phyloP scores from a whole-genome alignment of 768 basidiomycete genomes.

The Pleurotus tuber-regium region DNA sequence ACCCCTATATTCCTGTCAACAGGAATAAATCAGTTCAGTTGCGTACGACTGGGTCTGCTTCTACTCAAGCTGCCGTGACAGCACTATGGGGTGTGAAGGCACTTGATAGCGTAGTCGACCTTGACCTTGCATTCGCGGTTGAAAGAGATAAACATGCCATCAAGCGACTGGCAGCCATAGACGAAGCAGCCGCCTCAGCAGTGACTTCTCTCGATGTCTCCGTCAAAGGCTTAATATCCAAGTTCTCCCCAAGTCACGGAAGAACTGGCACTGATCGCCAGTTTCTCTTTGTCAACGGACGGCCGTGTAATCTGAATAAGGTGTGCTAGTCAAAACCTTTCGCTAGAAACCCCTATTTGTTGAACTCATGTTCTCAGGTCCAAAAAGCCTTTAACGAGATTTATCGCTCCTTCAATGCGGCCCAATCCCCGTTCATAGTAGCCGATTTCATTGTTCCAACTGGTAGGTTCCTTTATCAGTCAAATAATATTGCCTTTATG shows the following conservation, averaged over 20 bases:
- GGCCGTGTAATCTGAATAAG: constrained; percentile 81
- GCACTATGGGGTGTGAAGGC: constrained; percentile 86
- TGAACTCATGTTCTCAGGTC: constrained; percentile 41
- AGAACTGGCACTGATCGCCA: constrained; percentile 82
- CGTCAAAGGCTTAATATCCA: constrained; percentile 81
- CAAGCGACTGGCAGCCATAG: constrained; percentile 27
- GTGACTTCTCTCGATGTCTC: constrained; percentile 38
- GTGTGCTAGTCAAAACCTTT: constrained; percentile 29
- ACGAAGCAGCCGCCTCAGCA: constrained; percentile 19
- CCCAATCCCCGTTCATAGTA: constrained; percentile 78
- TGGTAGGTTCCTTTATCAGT: constrained; percentile 58
- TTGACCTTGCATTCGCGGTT: constrained; percentile 69
- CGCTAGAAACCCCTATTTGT: neutral
- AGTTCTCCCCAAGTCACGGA: constrained; percentile 73
- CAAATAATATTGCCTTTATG: too few species aligned
- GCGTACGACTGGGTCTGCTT: constrained; percentile 65
- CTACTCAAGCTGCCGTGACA: constrained; percentile 60
- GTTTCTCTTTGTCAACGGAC: constrained; percentile 89
- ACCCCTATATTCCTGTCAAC: neutral
- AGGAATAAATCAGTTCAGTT: constrained; percentile 70
- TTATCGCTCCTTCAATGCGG: constrained; percentile 74
- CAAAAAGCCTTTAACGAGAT: constrained; percentile 92
- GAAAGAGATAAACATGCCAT: constrained; percentile 56
- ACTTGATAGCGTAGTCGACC: constrained; percentile 69
- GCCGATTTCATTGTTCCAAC: constrained; percentile 83